A percentile compares a stretch with the other conserved stretches of the same genome.
Conservation (phyloP, 2,329 filamentous ascomycete species). For the Allantophomopsis lycopodina region DNA sequence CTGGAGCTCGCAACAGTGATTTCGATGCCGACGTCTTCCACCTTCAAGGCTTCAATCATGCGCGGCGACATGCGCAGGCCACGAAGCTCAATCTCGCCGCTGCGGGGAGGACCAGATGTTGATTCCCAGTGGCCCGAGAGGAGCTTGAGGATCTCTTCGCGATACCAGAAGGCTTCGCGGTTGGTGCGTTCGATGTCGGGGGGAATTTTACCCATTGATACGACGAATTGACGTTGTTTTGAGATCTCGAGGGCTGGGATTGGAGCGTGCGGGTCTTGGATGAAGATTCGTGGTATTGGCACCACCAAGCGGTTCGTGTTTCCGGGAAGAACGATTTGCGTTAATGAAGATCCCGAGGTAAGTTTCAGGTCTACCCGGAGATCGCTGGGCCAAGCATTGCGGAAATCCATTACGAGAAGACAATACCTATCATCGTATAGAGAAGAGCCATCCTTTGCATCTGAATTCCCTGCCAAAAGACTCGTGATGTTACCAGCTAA, state of each 20-base stretch:
- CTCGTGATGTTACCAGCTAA: slow-evolving; percentile 53
- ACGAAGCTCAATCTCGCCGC: slow-evolving; percentile 65
- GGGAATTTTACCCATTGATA: slow-evolving; percentile 65
- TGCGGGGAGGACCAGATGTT: slow-evolving; percentile 28
- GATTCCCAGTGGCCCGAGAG: slow-evolving; percentile 62
- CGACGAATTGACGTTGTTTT: slow-evolving; percentile 83
- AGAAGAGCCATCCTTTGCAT: slow-evolving; percentile 18
- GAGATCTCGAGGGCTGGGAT: slow-evolving; percentile 72
- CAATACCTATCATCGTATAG: slow-evolving; percentile 47
- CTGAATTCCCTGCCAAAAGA: slow-evolving; percentile 24
- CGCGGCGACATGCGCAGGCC: slow-evolving; percentile 58
- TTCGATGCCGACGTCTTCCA: slow-evolving; percentile 64
- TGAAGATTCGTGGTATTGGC: slow-evolving; percentile 59
- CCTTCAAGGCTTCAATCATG: slow-evolving; percentile 72
- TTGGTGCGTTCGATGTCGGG: slow-evolving; percentile 66
- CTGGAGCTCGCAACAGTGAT: slow-evolving; percentile 33
- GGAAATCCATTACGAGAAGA: slow-evolving; percentile 67
- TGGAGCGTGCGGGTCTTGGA: slow-evolving; percentile 62
- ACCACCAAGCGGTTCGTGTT: slow-evolving; percentile 64
- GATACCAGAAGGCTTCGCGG: slow-evolving; percentile 84
- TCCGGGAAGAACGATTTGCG: slow-evolving; percentile 45
- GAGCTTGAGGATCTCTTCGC: slow-evolving; percentile 62
- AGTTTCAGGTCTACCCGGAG: slow-evolving; percentile 50
- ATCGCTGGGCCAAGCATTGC: slow-evolving; percentile 80
- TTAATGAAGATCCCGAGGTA: slow-evolving; percentile 12